Evolutionary conservation across 805 yeast genomes (phyloP), one percentile per base, ranked within the genome.

Genomic region (Metschnikowia anglica): DNA sequence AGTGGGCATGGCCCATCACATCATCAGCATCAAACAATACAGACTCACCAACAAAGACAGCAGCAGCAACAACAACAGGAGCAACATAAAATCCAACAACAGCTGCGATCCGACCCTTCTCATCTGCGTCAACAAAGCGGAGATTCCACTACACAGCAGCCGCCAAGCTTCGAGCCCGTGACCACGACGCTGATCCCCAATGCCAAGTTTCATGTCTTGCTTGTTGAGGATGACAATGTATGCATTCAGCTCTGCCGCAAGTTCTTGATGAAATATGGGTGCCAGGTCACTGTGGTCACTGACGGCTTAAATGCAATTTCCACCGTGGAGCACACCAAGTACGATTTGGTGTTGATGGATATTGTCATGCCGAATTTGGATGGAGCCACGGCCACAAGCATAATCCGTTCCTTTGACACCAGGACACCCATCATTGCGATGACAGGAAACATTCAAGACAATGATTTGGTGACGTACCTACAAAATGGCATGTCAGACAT

Each of bases 401-500:
- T 91, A 33, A 88, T 93, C 36, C 74, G 98, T 53, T 80, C 84
- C 15, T 87, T 88, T 59, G 95, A 89, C 61, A 79, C 80, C 16
- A 77, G 76, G 41, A 88, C 97, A 0, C 98, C 98, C 10, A 87
- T 93, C 49, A 84, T 93, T 52, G 95, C 96, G 23, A 88, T 88
- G 96, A 88, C 96, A 2, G 95, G 96, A 30, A 88, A 88, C 59
- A 85, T 88, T 43, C 84, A 85, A 52, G 87, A 84, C 50, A 80
- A 83, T 52, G 96, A 88, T 62, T 70, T 88, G 44, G 85, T 85
- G 35, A 84, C 82, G 1, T 88, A 86, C 61, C 67, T 87, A 46
- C 84, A 83, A 53, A 88, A 88, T 56, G 97, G 97, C 4, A 89
- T 89, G 88, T 83, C 87, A 45, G 96, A 88, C 62, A 88, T 93